Conservation (phyloP, 2,329 filamentous ascomycete species). For the Leptographium lundbergii region DNA sequence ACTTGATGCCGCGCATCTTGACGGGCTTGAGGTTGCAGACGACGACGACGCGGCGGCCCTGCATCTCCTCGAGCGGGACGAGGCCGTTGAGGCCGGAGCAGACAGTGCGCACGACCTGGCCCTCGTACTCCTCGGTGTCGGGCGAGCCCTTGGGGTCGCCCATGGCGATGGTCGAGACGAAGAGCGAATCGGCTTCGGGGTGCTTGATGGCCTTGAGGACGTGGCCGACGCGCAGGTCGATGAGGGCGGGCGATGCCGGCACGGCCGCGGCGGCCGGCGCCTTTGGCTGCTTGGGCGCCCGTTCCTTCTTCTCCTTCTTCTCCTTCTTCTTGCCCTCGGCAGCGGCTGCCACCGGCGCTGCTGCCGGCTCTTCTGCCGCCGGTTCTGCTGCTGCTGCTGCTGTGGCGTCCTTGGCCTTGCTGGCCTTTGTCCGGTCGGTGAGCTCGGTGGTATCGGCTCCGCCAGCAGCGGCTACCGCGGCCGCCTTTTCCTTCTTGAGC, state of each 20-base stretch:
- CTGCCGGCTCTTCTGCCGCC: constrained; percentile 12
- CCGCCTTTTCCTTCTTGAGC: constrained; percentile 90
- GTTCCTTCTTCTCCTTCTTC: constrained; percentile 92
- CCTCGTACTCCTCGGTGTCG: constrained; percentile 84
- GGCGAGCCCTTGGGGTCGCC: constrained; percentile 77
- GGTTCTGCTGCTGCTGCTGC: constrained; percentile 25
- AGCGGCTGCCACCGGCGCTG: constrained; percentile 20
- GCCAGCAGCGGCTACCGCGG: constrained; percentile 38
- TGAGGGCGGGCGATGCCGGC: constrained; percentile 69
- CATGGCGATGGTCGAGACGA: constrained; percentile 88
- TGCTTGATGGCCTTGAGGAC: constrained; percentile 93
- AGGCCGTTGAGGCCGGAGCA: constrained; percentile 95
- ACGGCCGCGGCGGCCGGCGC: constrained; percentile 59
- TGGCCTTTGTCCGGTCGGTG: constrained; percentile 46
- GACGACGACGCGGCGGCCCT: constrained; percentile 84
- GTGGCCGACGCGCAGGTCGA: constrained; percentile 92
- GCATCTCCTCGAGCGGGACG: constrained; percentile 89
- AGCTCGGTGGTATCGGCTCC: constrained; percentile 35
- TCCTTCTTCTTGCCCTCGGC: constrained; percentile 53
- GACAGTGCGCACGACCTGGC: constrained; percentile 83
- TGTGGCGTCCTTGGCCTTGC: constrained; percentile 37
- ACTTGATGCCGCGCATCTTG: constrained; percentile 86
- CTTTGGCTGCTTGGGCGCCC: constrained; percentile 64
- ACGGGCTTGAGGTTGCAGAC: constrained; percentile 98
- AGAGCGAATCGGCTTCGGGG: constrained; percentile 92